Evolutionary conservation across 2,329 filamentous ascomycete species (phyloP), one percentile per base, ranked within the genome.

Genomic region (Fusarium pseudograminearum): DNA sequence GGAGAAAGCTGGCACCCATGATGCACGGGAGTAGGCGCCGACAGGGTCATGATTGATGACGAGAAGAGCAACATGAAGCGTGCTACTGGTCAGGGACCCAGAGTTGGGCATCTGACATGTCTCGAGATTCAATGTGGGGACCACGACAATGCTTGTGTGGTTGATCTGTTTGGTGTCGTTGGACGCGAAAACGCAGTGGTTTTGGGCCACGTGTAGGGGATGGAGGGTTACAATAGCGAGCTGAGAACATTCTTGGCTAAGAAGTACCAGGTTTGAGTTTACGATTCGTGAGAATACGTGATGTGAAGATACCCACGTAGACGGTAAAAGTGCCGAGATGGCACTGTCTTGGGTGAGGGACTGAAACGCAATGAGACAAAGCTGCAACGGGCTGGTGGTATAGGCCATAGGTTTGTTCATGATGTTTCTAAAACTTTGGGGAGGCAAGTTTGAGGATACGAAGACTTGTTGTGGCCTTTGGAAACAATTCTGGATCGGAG

Each of bases 291-390:
- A 33, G 28, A 42, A 45, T 40, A 55, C 14, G 26, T 9, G n/a
- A 40, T 28, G 24, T 28, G 41, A 38, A 34, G 38, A 31, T 42
- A 45, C 44, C 41, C 48, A 51, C 38, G 34, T 55, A 38, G 48
- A 24, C 16, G 22, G 9, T 44, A 34, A 57, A 47, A 31, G 40
- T 51, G 50, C 53, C 40, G 66, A 67, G 33, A 67, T 69, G 44
- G 41, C n/a, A 55, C 40, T 52, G 61, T 67, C 44, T 67, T 64
- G 48, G 48, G 41, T 69, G 67, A 55, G 28, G 34, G 33, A 56
- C 40, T 70, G 61, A 69, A 69, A 69, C 66, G 36, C 15, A 47
- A 45, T 34, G 60, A 69, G 61, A 62, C 66, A 62, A 48, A 70
- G 40, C 47, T 70, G 67, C 53, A 65, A 69, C 66, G 22, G 16